Evolutionary conservation across 345 rosid genomes (phyloP).

Genomic region (Kernera saxatilis): DNA sequence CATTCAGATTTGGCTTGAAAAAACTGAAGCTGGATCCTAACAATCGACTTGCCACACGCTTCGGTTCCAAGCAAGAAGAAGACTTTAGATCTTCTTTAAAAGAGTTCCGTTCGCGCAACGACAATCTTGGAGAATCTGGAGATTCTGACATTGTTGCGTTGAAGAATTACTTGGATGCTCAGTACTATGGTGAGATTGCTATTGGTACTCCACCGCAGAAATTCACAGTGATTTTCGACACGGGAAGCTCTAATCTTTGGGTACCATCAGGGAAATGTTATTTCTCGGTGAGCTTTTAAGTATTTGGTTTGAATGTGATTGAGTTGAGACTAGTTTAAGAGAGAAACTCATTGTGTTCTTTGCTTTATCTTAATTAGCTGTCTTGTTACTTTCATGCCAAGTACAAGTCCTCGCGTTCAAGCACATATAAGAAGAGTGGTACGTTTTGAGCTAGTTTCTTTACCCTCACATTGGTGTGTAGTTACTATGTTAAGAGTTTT

Average conservation of each 20-base stretch:
- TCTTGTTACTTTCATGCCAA: conserved; percentile 53
- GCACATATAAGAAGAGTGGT: conserved; percentile 76
- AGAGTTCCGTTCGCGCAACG: conserved; percentile 36
- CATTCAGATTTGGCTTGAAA: conserved; percentile 60
- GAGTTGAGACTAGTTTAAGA: neutral
- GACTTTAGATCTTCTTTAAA: conserved; percentile 37
- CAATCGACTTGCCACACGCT: conserved; percentile 46
- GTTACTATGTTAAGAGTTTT: too few species aligned
- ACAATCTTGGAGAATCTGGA: conserved; percentile 33
- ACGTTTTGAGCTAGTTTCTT: conserved; percentile 4
- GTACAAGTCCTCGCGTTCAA: conserved; percentile 67
- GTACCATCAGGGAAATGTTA: conserved; percentile 88
- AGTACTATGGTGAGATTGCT: conserved; percentile 87
- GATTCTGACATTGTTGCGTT: conserved; percentile 64
- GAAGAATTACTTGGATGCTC: conserved; percentile 92
- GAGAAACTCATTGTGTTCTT: neutral
- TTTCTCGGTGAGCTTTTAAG: conserved; percentile 55
- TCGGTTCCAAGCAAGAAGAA: conserved; percentile 51
- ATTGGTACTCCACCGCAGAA: conserved; percentile 85
- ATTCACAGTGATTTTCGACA: conserved; percentile 88
- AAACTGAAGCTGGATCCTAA: conserved; percentile 55
- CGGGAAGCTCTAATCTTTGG: conserved; percentile 96
- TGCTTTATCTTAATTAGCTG: conserved; percentile 6
- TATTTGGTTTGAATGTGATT: neutral
- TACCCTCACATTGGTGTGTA: neutral